These are phyloP conservation scores for Closterium sp. DNA, from an alignment of 139 green algal genomes.

Conservation along the genomic window DNA sequence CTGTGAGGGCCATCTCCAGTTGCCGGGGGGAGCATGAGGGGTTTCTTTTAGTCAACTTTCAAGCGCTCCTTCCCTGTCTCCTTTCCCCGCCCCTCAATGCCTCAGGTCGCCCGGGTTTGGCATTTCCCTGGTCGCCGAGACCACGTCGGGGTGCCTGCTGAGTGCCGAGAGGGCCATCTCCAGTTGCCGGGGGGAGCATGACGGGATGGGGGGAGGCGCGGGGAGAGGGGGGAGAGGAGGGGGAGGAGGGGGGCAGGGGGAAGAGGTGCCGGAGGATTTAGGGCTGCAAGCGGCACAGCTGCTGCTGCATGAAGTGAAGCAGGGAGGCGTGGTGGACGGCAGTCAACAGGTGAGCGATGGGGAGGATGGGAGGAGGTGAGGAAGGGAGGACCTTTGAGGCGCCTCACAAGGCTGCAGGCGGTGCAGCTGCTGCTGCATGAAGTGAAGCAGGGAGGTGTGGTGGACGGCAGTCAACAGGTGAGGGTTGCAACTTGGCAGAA, in stretches of 20 bases:
- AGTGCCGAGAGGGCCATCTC: slow-evolving; percentile 63
- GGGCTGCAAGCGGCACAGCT: slow-evolving; percentile 69
- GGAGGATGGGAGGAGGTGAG: neutral
- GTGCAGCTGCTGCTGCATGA: slow-evolving; percentile 84
- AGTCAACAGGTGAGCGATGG: slow-evolving; percentile 59
- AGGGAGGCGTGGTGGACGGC: slow-evolving; percentile 85
- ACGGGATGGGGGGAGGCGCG: neutral
- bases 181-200: neutral
- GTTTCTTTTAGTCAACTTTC: too few species aligned
- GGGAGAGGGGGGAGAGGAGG: neutral
- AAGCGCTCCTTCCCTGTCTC: neutral
- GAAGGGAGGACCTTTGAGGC: too few species aligned
- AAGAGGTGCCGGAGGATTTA: slow-evolving; percentile 81
- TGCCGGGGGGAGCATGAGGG: too few species aligned
- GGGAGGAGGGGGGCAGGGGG: neutral
- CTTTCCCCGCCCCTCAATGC: neutral
- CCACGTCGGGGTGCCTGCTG: slow-evolving; percentile 82
- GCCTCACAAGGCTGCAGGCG: slow-evolving; percentile 65
- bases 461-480: slow-evolving; percentile 64
- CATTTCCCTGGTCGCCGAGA: slow-evolving; percentile 93
- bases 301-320: slow-evolving; percentile 85
- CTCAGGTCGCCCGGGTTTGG: slow-evolving; percentile 85
- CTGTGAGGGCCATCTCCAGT: too few species aligned
- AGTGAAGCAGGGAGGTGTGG: slow-evolving; percentile 79
- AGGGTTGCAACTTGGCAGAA: too few species aligned